A percentile compares a stretch with the other conserved stretches of the same genome.
Conservation (phyloP, 805 yeast genomes). For the Lachancea waltii region DNA sequence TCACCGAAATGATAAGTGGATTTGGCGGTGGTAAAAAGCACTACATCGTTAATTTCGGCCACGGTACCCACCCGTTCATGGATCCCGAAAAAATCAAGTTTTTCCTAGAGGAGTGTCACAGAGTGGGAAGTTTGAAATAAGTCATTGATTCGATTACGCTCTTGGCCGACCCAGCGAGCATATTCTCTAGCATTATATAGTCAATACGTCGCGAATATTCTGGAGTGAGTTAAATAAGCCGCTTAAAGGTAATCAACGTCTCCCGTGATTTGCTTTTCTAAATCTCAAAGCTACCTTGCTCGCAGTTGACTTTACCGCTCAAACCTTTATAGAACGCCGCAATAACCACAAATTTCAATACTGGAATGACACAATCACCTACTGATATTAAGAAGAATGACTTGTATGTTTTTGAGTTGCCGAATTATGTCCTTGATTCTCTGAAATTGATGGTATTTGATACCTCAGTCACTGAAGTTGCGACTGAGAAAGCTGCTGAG, state of each 20-base stretch:
- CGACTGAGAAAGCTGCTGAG: not conserved
- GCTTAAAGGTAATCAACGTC: too few species aligned
- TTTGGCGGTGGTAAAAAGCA: slow-evolving; percentile 92
- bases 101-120: slow-evolving; percentile 82
- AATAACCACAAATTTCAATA: not conserved
- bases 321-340: too few species aligned
- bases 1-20: slow-evolving; percentile 78
- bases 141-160: not conserved
- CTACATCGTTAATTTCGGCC: slow-evolving; percentile 94
- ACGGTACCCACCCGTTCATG: slow-evolving; percentile 98
- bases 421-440: slow-evolving; percentile 37
- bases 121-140: slow-evolving; percentile 45
- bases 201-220: too few species aligned
- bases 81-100: slow-evolving; percentile 81
- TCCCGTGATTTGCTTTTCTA: too few species aligned
- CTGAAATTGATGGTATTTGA: slow-evolving; percentile 53
- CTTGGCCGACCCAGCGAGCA: too few species aligned
- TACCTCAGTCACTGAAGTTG: slow-evolving; percentile 37
- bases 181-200: not conserved
- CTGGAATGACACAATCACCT: not conserved
- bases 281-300: too few species aligned
- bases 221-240: too few species aligned
- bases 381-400: slow-evolving; percentile 30
- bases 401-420: slow-evolving; percentile 45
- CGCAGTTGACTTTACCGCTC: too few species aligned